Percentiles rank a stretch among this genome's conserved stretches.
phyloP scores from a whole-genome alignment of 352 stramenopile species.

The Phytophthora multivora region DNA sequence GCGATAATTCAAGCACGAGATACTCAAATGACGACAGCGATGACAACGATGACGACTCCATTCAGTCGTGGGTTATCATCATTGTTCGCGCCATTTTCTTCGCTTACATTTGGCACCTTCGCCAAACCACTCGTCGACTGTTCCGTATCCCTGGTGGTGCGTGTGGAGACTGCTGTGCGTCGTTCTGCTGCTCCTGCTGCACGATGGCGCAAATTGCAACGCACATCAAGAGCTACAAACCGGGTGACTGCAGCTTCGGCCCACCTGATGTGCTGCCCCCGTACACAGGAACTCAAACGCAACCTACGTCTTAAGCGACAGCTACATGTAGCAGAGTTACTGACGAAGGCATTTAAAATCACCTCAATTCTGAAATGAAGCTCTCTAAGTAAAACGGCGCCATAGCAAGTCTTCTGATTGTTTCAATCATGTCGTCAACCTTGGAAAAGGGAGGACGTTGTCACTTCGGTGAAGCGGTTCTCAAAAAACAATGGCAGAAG shows the following conservation, averaged over 20 bases:
- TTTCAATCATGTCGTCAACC: no score
- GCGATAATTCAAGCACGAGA: no score
- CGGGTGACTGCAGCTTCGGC: conserved; percentile 46
- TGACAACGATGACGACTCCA: conserved; percentile 15
- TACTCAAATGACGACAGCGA: conserved; percentile 1
- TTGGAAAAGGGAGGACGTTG: no score
- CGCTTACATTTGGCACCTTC: conserved; percentile 43
- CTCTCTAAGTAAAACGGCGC: not conserved
- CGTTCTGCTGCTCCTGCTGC: conserved; percentile 41
- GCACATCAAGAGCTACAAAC: conserved; percentile 58
- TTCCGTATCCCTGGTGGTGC: conserved; percentile 31
- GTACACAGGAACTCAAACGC: conserved; percentile 25
- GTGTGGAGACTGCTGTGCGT: conserved; percentile 34
- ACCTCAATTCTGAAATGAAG: not conserved
- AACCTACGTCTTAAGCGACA: not conserved
- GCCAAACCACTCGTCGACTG: conserved; percentile 41
- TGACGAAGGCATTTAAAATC: no score
- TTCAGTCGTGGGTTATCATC: conserved; percentile 29
- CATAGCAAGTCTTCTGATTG: no score
- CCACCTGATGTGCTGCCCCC: conserved; percentile 40
- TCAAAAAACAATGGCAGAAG: no score
- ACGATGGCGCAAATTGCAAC: conserved; percentile 52
- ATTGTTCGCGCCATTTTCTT: conserved; percentile 33
- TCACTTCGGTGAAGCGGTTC: no score
- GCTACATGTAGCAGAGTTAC: no score